Percentiles rank a stretch among this genome's conserved stretches.
Conservation (phyloP, 306 rosid species). For the Fragaria iinumae region DNA sequence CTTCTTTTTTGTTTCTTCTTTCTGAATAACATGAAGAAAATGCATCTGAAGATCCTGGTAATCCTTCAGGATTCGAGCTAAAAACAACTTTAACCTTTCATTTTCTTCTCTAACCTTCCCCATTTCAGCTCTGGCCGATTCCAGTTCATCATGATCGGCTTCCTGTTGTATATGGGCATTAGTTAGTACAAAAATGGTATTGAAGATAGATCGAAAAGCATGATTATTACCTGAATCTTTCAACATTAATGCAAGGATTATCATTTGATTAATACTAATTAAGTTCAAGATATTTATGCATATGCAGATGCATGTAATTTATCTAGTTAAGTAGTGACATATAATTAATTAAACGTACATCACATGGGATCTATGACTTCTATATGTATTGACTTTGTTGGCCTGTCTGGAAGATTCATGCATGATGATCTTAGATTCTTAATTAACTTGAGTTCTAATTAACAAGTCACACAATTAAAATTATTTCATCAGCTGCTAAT, state of each 20-base stretch:
- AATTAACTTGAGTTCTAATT: neutral
- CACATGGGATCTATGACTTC: neutral
- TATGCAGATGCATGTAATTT: neutral
- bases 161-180: slow-evolving; percentile 24
- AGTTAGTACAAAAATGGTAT: neutral
- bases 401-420: slow-evolving; percentile 7
- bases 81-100: slow-evolving; percentile 35
- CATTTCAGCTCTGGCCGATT: slow-evolving; percentile 46
- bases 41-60: slow-evolving; percentile 41
- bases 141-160: slow-evolving; percentile 21
- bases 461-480: neutral
- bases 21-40: slow-evolving; percentile 32
- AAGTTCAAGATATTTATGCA: neutral
- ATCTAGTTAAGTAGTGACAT: neutral
- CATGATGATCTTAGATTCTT: neutral
- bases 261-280: neutral
- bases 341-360: neutral
- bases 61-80: slow-evolving; percentile 32
- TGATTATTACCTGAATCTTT: neutral
- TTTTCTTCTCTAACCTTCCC: slow-evolving; percentile 55
- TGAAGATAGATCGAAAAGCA: neutral
- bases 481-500: neutral
- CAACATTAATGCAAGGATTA: neutral
- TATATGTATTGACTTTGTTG: neutral
- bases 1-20: slow-evolving; percentile 22